Evolutionary conservation across 164 flowering plant genomes (phyloP).

Genomic region (Tinospora cordifolia): DNA sequence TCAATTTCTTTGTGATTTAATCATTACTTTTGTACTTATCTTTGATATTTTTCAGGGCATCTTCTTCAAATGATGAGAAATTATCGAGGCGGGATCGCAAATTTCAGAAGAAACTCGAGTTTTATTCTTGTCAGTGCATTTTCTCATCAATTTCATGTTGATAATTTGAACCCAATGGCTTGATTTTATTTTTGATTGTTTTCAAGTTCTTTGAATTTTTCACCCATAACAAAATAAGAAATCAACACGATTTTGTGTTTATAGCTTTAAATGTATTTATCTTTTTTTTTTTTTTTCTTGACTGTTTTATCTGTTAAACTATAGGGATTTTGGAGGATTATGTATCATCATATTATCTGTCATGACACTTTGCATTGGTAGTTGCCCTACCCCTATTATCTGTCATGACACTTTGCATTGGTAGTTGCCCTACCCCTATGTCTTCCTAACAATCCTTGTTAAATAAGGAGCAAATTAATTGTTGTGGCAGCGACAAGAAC

Average conservation of each 20-base stretch:
- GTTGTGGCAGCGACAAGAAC: no score
- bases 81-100: background rate
- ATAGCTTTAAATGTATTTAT: background rate
- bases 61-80: background rate
- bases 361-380: no score
- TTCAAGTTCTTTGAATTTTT: background rate
- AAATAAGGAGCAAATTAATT: no score
- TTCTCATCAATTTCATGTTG: background rate
- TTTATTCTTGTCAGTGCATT: background rate
- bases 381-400: no score
- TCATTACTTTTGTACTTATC: background rate
- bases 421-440: no score
- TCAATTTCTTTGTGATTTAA: background rate
- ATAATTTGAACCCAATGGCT: background rate
- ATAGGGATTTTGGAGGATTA: background rate
- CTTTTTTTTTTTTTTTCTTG: no score
- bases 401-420: no score
- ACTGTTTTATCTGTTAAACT: no score
- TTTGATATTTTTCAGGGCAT: constrained; percentile 20
- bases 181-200: background rate
- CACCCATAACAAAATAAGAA: no score
- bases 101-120: constrained; percentile 19
- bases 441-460: no score
- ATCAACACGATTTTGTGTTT: no score
- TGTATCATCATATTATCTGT: background rate